phyloP scores from a whole-genome alignment of 2,329 filamentous ascomycete species.

The Madurella mycetomatis region DNA sequence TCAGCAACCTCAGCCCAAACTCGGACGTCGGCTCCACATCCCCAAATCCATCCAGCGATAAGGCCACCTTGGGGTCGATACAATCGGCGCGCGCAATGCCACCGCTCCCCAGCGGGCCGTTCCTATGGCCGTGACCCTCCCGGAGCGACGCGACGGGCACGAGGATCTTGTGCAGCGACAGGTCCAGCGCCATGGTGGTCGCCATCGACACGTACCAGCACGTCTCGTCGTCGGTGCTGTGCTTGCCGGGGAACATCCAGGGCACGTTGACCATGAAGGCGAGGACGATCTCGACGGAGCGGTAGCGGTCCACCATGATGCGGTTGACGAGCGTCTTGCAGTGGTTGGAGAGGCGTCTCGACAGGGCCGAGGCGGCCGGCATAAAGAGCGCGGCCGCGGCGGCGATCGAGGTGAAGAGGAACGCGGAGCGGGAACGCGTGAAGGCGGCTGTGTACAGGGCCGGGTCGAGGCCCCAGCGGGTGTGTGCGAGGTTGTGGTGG shows the following conservation, averaged over 20 bases:
- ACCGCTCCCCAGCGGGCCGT: constrained; percentile 27
- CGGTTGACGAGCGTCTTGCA: constrained; percentile 58
- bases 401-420: constrained; percentile 67
- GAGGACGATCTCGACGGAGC: constrained; percentile 69
- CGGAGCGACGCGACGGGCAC: constrained; percentile 48
- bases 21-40: constrained; percentile 58
- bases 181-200: constrained; percentile 62
- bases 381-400: constrained; percentile 65
- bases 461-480: constrained; percentile 69
- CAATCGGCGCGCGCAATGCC: constrained; percentile 61
- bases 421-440: constrained; percentile 63
- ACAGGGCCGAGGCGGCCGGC: constrained; percentile 58
- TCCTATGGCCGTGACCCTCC: constrained; percentile 34
- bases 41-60: constrained; percentile 64
- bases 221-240: constrained; percentile 68
- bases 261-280: constrained; percentile 73
- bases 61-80: constrained; percentile 61
- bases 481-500: constrained; percentile 65
- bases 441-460: constrained; percentile 61
- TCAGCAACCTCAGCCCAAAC: constrained; percentile 56
- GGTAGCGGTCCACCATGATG: constrained; percentile 57
- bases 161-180: constrained; percentile 67
- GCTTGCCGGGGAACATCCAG: constrained; percentile 66
- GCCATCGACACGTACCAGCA: constrained; percentile 68
- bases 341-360: constrained; percentile 61